Percentiles rank a stretch among this genome's conserved stretches.
phyloP scores from a whole-genome alignment of 1,284 basidiomycete species.

The Schizopora paradoxa region DNA sequence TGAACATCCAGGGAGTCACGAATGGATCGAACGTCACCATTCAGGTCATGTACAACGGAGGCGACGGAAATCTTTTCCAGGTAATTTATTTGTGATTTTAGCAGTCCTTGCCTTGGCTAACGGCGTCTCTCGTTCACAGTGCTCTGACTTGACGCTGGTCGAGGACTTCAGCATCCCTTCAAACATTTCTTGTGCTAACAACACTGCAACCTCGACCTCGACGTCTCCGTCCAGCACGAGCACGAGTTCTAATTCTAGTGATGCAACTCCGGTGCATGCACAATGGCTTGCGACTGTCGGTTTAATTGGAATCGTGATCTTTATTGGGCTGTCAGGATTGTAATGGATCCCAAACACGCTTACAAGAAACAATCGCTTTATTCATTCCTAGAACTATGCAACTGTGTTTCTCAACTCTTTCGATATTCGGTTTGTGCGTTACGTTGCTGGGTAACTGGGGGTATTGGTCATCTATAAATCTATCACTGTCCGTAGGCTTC shows the following conservation, averaged over 20 bases:
- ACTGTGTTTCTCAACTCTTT: too few species aligned
- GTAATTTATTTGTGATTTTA: constrained; percentile 27
- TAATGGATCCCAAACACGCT: too few species aligned
- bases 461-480: too few species aligned
- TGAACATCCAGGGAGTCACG: constrained; percentile 45
- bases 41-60: constrained; percentile 57
- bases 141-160: constrained; percentile 64
- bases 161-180: constrained; percentile 37
- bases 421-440: too few species aligned
- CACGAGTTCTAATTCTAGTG: not conserved
- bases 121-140: constrained; percentile 41
- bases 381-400: too few species aligned
- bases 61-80: constrained; percentile 67
- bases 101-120: not conserved
- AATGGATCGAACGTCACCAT: constrained; percentile 56
- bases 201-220: not conserved
- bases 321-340: too few species aligned
- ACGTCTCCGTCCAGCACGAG: constrained; percentile 1
- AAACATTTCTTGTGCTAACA: constrained; percentile 32
- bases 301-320: too few species aligned
- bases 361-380: too few species aligned
- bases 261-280: not conserved
- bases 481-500: too few species aligned
- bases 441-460: too few species aligned
- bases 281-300: not conserved